These are phyloP conservation scores for Boletus sp. DNA, from an alignment of 768 basidiomycete genomes.

Conservation along the genomic window DNA sequence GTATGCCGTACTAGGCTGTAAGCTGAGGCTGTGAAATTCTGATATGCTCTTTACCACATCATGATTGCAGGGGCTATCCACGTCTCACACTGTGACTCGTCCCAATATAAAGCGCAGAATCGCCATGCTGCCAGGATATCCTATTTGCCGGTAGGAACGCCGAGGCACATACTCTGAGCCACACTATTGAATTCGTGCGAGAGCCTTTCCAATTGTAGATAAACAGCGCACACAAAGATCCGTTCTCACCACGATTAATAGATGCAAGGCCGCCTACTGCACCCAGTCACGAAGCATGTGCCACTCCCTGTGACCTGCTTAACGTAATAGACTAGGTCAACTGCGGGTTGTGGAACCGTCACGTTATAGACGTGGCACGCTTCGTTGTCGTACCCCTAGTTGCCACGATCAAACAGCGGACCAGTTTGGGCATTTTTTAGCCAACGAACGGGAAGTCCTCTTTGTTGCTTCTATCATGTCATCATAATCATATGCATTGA, in stretches of 20 bases:
- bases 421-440: not conserved
- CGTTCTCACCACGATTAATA: slow-evolving; percentile 8
- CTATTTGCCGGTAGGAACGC: slow-evolving; percentile 1
- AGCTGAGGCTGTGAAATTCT: slow-evolving; percentile 4
- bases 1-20: not conserved
- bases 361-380: not conserved
- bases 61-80: slow-evolving; percentile 10
- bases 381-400: not conserved
- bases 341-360: not conserved
- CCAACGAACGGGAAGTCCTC: not conserved
- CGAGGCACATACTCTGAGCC: slow-evolving; percentile 1
- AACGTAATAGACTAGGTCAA: not conserved
- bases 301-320: not conserved
- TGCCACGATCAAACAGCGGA: slow-evolving; percentile 10
- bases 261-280: slow-evolving; percentile 2
- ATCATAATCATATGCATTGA: slow-evolving; percentile 1
- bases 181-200: not conserved
- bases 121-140: not conserved
- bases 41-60: slow-evolving; percentile 3
- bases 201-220: not conserved
- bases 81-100: not conserved
- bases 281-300: not conserved
- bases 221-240: not conserved
- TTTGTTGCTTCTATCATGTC: not conserved
- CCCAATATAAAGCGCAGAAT: not conserved